phyloP scores from a whole-genome alignment of 2,329 filamentous ascomycete genomes.

The Coleophoma eucalyptorum region DNA sequence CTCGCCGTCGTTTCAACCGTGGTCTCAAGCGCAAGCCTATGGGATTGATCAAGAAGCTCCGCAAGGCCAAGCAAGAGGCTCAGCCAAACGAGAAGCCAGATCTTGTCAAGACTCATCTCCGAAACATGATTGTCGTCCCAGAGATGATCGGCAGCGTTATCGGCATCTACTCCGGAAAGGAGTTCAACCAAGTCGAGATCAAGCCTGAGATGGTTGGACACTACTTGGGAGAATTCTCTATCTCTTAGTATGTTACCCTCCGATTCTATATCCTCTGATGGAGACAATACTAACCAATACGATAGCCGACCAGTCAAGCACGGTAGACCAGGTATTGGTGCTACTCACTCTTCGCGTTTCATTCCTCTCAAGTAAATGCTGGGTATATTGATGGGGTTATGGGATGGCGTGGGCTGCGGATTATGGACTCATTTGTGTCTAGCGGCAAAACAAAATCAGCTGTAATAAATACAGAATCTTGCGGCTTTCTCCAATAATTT shows the following conservation, averaged over 20 bases:
- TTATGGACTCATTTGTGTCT: slow-evolving; percentile 2
- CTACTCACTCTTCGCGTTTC: slow-evolving; percentile 99
- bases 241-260: slow-evolving; percentile 82
- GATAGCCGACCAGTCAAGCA: slow-evolving; percentile 98
- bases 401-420: slow-evolving; percentile 4
- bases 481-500: too few relatives aligned
- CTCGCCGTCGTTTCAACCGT: slow-evolving; percentile 98
- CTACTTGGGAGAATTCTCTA: slow-evolving; percentile 99
- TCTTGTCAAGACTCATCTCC: slow-evolving; percentile 98
- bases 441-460: neutral
- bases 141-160: slow-evolving; percentile 99
- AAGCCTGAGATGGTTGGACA: slow-evolving; percentile 99
- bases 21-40: slow-evolving; percentile 99
- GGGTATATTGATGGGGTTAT: slow-evolving; percentile 16
- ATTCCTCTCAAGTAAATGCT: slow-evolving; percentile 94
- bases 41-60: slow-evolving; percentile 99
- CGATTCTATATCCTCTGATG: neutral
- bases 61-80: slow-evolving; percentile 98
- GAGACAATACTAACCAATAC: neutral
- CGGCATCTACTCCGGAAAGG: slow-evolving; percentile 99
- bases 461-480: neutral
- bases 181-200: slow-evolving; percentile 99
- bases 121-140: slow-evolving; percentile 99
- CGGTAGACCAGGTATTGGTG: slow-evolving; percentile 99
- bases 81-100: slow-evolving; percentile 99